These are phyloP conservation scores for Epichloe sibirici DNA, from an alignment of 2,329 filamentous ascomycete genomes.

Conservation along the genomic window DNA sequence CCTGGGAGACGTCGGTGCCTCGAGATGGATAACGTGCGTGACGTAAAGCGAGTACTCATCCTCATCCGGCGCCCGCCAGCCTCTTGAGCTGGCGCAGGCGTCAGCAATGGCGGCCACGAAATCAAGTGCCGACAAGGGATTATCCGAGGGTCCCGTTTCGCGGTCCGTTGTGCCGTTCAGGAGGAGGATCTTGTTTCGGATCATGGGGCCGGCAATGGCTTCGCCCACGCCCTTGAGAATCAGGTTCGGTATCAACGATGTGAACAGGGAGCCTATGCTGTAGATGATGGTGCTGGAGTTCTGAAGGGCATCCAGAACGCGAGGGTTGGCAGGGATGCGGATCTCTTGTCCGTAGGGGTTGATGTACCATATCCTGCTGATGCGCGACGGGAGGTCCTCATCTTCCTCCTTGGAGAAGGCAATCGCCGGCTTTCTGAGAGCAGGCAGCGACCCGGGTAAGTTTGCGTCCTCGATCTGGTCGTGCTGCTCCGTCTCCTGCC, in stretches of 20 bases:
- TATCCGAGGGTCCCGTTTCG: slow-evolving; percentile 61
- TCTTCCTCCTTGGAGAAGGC: slow-evolving; percentile 66
- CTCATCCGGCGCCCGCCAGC: slow-evolving; percentile 24
- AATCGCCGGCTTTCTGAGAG: slow-evolving; percentile 69
- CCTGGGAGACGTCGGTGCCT: slow-evolving; percentile 54
- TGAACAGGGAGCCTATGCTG: slow-evolving; percentile 89
- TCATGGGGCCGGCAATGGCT: slow-evolving; percentile 29
- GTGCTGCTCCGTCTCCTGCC: slow-evolving; percentile 40
- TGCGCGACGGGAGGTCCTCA: slow-evolving; percentile 64
- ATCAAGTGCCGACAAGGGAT: slow-evolving; percentile 61
- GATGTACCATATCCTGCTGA: slow-evolving; percentile 87
- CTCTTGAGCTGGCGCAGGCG: slow-evolving; percentile 58
- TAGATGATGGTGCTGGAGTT: slow-evolving; percentile 64
- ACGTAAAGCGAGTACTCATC: slow-evolving; percentile 56
- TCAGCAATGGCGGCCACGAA: slow-evolving; percentile 71
- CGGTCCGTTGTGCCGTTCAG: slow-evolving; percentile 76
- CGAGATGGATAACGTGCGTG: slow-evolving; percentile 72
- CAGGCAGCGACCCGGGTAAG: slow-evolving; percentile 68
- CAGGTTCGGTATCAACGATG: slow-evolving; percentile 72
- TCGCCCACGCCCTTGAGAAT: slow-evolving; percentile 63
- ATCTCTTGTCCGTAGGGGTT: slow-evolving; percentile 98
- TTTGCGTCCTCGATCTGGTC: slow-evolving; percentile 69
- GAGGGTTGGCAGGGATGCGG: slow-evolving; percentile 67
- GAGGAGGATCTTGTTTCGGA: slow-evolving; percentile 66
- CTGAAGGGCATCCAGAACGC: slow-evolving; percentile 58